These are phyloP conservation scores for Ganoderma boninense DNA, from an alignment of 1,284 basidiomycete species.

Conservation along the genomic window DNA sequence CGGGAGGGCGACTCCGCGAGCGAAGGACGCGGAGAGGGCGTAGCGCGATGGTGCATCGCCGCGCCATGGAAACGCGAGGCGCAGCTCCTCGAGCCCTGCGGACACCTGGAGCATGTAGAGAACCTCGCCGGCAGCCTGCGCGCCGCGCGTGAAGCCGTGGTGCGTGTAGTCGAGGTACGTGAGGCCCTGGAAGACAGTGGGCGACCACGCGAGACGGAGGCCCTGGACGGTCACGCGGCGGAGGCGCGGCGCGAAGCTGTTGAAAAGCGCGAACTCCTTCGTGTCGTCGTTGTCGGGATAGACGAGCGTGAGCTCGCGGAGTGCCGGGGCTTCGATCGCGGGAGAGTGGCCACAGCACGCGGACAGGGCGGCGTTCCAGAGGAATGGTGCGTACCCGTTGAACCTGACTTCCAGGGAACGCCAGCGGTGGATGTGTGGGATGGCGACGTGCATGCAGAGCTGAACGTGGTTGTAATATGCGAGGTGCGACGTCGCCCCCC, in stretches of 20 bases:
- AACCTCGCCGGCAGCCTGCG: conserved; percentile 41
- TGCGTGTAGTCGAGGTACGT: conserved; percentile 63
- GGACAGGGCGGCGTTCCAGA: conserved; percentile 71
- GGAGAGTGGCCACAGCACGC: conserved; percentile 51
- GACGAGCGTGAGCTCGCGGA: conserved; percentile 65
- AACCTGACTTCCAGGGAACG: conserved; percentile 69
- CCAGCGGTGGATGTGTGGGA: conserved; percentile 60
- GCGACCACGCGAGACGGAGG: conserved; percentile 66
- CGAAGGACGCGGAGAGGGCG: conserved; percentile 29
- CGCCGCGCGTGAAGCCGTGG: conserved; percentile 46
- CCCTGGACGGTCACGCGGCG: conserved; percentile 65
- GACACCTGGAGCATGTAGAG: conserved; percentile 45
- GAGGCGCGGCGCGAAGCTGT: conserved; percentile 65
- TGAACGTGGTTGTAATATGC: conserved; percentile 54
- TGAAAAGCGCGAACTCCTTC: conserved; percentile 70
- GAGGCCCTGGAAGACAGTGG: conserved; percentile 66
- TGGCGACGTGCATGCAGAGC: conserved; percentile 64
- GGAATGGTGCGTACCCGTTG: conserved; percentile 60
- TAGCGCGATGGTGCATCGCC: conserved; percentile 30
- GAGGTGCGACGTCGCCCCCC: conserved; percentile 32
- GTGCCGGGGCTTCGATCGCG: conserved; percentile 48
- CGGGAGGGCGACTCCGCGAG: conserved; percentile 31
- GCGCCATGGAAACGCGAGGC: conserved; percentile 37
- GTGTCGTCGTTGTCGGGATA: conserved; percentile 72
- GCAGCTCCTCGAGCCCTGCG: conserved; percentile 34